Base-by-base conservation (phyloP, 1,284 basidiomycete species). In the Puccinia polysora region DNA sequence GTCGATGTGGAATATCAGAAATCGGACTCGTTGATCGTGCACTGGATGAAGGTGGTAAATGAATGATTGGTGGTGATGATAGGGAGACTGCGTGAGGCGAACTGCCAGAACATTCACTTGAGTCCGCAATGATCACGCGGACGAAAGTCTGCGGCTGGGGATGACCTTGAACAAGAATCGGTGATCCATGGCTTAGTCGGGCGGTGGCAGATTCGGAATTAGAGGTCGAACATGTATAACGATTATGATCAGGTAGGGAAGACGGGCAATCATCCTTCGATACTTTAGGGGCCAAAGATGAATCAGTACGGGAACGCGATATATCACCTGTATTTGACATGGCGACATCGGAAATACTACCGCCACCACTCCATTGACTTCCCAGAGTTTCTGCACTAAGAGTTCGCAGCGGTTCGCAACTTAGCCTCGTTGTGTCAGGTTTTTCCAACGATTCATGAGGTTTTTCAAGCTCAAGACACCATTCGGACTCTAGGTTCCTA, bases 401-500 rank as follows among this genome's bases (percentile, higher is more conserved):
- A 50, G 56, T 32, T 50, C 67, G 55, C n/a, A 50, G 23, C 30
- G 49, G 34, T 10, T 34, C 45, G 28, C 43, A 63, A 23, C 60
- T 63, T 18, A 63, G 30, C n/a, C 36, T 34, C 25, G 56, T 25
- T 20, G 32, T 34, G 12, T 30, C 32, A 10, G 45, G 40, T 38
- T 18, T 20, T n/a, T 32, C 36, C 20, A 49, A 25, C 32, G 28
- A 30, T 50, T 1, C 45, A n/a, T 28, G 15, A 20, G 40, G 25
- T 23, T 38, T 55, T 45, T 67, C 68, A 10, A 77, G 55, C 5
- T 73, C 74, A 8, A 75, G 85, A 81, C 90, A 93, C 92, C 92
- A 96, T 4, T 90, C 88, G 3, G 89, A 91, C 7, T 83, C 81
- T 28, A 97, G 84, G 80, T 94, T 97, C 36, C 95, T 85, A 73